Percentiles rank a stretch among this genome's conserved stretches.
Conservation (phyloP, 1,284 basidiomycete species). For the Fomitopsis betulina region DNA sequence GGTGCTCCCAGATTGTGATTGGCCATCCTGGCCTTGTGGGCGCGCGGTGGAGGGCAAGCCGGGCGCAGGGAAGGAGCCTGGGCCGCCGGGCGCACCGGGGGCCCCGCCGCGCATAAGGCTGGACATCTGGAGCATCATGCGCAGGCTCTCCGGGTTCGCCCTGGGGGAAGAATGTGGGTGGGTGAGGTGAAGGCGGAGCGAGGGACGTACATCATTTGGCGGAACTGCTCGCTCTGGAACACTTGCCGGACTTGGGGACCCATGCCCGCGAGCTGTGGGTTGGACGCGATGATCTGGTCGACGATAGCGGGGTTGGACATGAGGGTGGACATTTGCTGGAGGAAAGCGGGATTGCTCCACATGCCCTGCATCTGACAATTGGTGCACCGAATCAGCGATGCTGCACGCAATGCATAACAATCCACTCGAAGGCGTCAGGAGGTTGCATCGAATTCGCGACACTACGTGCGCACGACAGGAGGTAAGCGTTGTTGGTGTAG, state of each 20-base stretch:
- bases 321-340: conserved; percentile 25
- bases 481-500: too few species aligned
- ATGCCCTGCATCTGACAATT: conserved; percentile 68
- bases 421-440: too few species aligned
- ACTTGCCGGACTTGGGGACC: conserved; percentile 77
- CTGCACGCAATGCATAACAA: neutral
- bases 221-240: conserved; percentile 78
- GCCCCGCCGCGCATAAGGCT: conserved; percentile 43
- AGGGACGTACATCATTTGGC: conserved; percentile 69
- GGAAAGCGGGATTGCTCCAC: conserved; percentile 61
- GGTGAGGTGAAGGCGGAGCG: neutral
- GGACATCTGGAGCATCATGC: conserved; percentile 82
- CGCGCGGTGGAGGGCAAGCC: conserved; percentile 39
- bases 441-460: too few species aligned
- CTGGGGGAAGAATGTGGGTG: conserved; percentile 28
- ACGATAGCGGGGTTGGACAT: conserved; percentile 43
- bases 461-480: too few species aligned
- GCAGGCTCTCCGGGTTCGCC: conserved; percentile 74
- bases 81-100: conserved; percentile 16
- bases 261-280: conserved; percentile 78
- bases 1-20: neutral
- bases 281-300: conserved; percentile 79
- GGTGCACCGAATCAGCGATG: neutral
- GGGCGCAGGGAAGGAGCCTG: conserved; percentile 50
- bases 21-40: conserved; percentile 3